phyloP scores from a whole-genome alignment of 2,329 filamentous ascomycete genomes.

The Scytalidium sp. region DNA sequence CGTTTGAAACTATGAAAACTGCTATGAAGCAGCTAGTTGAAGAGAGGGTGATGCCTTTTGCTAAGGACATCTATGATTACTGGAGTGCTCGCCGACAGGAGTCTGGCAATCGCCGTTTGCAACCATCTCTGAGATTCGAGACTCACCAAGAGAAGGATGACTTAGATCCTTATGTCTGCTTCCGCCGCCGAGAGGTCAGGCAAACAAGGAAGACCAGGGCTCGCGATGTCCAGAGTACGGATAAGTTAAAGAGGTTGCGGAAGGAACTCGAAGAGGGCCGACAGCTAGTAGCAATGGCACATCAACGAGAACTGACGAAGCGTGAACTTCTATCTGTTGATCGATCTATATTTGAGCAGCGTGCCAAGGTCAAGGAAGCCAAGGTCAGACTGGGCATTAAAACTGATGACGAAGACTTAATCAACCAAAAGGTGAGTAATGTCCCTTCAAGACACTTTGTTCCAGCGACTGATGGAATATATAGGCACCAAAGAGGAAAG shows the following conservation, averaged over 20 bases:
- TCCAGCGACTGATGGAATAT: slow-evolving; percentile 7
- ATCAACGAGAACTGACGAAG: slow-evolving; percentile 76
- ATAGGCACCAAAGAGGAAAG: slow-evolving; percentile 70
- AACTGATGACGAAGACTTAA: slow-evolving; percentile 87
- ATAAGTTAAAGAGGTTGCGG: slow-evolving; percentile 89
- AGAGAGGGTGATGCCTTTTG: slow-evolving; percentile 49
- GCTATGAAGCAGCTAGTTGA: slow-evolving; percentile 52
- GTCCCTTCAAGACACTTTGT: slow-evolving; percentile 27
- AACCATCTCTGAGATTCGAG: slow-evolving; percentile 86
- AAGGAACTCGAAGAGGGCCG: slow-evolving; percentile 89
- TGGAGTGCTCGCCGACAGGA: slow-evolving; percentile 74
- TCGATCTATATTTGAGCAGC: slow-evolving; percentile 77
- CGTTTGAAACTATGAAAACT: slow-evolving; percentile 73
- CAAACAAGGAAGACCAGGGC: slow-evolving; percentile 93
- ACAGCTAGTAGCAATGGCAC: slow-evolving; percentile 72
- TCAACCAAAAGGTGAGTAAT: slow-evolving; percentile 81
- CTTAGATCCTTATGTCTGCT: slow-evolving; percentile 95
- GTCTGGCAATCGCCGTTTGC: slow-evolving; percentile 68
- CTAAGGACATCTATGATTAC: slow-evolving; percentile 82
- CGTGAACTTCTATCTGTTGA: slow-evolving; percentile 75
- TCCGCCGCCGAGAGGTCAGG: slow-evolving; percentile 89
- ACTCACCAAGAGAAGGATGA: slow-evolving; percentile 93
- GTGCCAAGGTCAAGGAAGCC: slow-evolving; percentile 77
- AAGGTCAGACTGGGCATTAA: slow-evolving; percentile 89
- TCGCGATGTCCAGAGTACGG: slow-evolving; percentile 88